Evolutionary conservation across 805 yeast genomes (phyloP).

Genomic region (Priceomyces medius): DNA sequence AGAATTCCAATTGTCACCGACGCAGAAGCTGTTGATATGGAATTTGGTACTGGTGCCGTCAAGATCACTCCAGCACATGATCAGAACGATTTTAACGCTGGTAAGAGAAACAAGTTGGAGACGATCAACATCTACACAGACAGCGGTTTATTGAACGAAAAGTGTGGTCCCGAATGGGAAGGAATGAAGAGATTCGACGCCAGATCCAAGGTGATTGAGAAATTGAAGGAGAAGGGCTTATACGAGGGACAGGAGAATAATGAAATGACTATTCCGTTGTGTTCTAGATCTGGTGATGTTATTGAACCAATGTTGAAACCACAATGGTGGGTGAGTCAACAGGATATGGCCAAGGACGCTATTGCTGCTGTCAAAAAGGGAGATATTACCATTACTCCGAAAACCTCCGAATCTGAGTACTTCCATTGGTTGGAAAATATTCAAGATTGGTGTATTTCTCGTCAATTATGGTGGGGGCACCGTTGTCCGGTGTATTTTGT

Average conservation of each 20-base stretch:
- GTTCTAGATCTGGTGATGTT: slow-evolving; percentile 95
- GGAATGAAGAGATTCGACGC: slow-evolving; percentile 96
- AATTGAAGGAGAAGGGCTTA: slow-evolving; percentile 70
- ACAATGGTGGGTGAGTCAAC: slow-evolving; percentile 98
- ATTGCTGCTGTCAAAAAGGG: slow-evolving; percentile 83
- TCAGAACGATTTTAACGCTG: slow-evolving; percentile 93
- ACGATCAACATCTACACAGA: slow-evolving; percentile 89
- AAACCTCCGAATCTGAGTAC: slow-evolving; percentile 87
- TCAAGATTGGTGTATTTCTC: slow-evolving; percentile 99
- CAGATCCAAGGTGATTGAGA: slow-evolving; percentile 76
- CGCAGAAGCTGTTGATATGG: slow-evolving; percentile 96
- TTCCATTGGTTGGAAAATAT: slow-evolving; percentile 93
- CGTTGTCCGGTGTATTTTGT: slow-evolving; percentile 95
- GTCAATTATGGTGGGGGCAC: slow-evolving; percentile 94
- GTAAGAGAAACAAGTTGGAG: slow-evolving; percentile 89
- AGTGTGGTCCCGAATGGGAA: slow-evolving; percentile 83
- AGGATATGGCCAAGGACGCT: slow-evolving; percentile 84
- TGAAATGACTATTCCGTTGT: slow-evolving; percentile 91
- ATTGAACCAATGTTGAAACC: slow-evolving; percentile 97
- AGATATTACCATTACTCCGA: slow-evolving; percentile 77
- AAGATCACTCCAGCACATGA: slow-evolving; percentile 99
- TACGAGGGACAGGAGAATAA: slow-evolving; percentile 85
- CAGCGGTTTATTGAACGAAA: slow-evolving; percentile 84
- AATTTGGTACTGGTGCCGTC: slow-evolving; percentile 99
- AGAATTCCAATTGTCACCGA: slow-evolving; percentile 87